Percentiles rank a stretch among this genome's conserved stretches.
Conservation (phyloP, 2,329 filamentous ascomycete genomes). For the Fusarium sp. region DNA sequence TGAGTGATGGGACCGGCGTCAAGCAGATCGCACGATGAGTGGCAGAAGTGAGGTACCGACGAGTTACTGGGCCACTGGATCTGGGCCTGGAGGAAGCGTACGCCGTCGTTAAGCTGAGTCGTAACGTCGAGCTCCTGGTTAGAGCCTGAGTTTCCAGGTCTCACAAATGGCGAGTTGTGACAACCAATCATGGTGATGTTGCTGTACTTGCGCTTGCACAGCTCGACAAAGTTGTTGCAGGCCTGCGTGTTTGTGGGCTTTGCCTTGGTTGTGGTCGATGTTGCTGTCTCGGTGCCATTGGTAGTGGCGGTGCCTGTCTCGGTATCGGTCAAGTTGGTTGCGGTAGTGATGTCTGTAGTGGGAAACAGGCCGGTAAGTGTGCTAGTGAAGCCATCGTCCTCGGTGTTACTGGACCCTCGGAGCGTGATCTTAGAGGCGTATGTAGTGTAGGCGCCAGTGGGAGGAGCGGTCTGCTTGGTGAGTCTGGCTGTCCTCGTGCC, state of each 20-base stretch:
- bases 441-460: conserved; percentile 43
- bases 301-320: conserved; percentile 46
- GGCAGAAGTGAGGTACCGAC: conserved; percentile 78
- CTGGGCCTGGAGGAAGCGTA: conserved; percentile 73
- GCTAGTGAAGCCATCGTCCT: conserved; percentile 50
- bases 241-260: conserved; percentile 77
- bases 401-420: conserved; percentile 20
- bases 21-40: conserved; percentile 84
- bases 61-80: conserved; percentile 68
- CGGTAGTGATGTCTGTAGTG: conserved; percentile 42
- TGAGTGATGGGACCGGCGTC: conserved; percentile 82
- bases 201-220: conserved; percentile 81
- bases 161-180: conserved; percentile 85
- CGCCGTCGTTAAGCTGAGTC: conserved; percentile 81
- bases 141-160: conserved; percentile 76
- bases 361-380: conserved; percentile 59
- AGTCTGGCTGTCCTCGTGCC: conserved; percentile 54
- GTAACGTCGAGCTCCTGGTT: conserved; percentile 79
- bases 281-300: conserved; percentile 53
- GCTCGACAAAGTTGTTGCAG: conserved; percentile 83
- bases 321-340: not conserved
- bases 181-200: conserved; percentile 83
- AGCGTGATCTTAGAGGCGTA: conserved; percentile 44
- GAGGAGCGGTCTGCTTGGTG: conserved; percentile 51
- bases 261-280: conserved; percentile 46